Conservation (phyloP, 768 basidiomycete species). For the Nevesoporus exiguus region DNA sequence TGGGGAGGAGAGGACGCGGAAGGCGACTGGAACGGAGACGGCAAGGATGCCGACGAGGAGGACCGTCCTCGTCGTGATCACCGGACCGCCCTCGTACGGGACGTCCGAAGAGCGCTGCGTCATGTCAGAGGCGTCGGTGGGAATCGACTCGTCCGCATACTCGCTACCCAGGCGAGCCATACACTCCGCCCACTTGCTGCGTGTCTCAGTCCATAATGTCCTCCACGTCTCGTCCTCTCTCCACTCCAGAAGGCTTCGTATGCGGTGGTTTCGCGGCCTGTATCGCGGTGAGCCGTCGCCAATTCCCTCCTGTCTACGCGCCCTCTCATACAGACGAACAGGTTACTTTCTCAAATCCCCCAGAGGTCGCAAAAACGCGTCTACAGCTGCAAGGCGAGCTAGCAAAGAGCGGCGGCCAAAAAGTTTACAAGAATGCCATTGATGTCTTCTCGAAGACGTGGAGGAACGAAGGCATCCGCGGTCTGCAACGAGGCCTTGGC, state of each 20-base stretch:
- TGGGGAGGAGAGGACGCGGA: conserved; percentile 64
- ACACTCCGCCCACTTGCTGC: not conserved
- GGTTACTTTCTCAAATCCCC: conserved; percentile 80
- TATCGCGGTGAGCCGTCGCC: conserved; percentile 60
- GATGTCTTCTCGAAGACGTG: conserved; percentile 88
- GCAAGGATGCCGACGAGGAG: conserved; percentile 56
- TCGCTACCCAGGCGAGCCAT: not conserved
- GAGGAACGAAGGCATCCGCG: conserved; percentile 83
- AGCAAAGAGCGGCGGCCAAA: conserved; percentile 61
- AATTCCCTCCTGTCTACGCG: not conserved
- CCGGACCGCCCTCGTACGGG: conserved; percentile 32
- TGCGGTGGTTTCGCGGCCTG: conserved; percentile 91
- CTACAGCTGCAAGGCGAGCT: conserved; percentile 96
- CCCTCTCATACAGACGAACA: conserved; percentile 27
- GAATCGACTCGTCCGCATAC: not conserved
- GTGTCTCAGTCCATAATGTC: conserved; percentile 14
- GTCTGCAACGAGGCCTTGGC: conserved; percentile 88
- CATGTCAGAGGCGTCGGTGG: conserved; percentile 5
- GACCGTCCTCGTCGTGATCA: conserved; percentile 49
- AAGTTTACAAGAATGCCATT: conserved; percentile 86
- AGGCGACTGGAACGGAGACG: conserved; percentile 50
- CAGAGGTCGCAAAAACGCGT: conserved; percentile 83
- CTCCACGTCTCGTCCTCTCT: conserved; percentile 37
- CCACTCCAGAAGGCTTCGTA: conserved; percentile 77
- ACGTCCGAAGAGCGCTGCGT: conserved; percentile 15